Evolutionary conservation across 108 stramenopile species (phyloP).

Genomic region (Pseudonitzschia pungens): DNA sequence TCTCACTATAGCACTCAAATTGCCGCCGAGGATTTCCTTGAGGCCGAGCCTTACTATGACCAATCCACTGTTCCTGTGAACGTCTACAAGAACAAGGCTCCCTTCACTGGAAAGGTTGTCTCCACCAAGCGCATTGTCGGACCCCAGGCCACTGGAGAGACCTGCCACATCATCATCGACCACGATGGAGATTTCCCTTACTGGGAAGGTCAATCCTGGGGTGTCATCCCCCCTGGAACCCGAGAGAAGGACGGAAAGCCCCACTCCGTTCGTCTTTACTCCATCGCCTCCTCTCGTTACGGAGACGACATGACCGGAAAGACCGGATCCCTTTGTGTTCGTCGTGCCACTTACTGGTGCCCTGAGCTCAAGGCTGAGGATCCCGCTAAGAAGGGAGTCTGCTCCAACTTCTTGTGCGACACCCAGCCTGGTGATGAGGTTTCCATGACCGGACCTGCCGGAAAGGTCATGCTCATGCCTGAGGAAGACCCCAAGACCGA

Average conservation of each 20-base stretch:
- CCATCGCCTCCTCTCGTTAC: constrained; percentile 97
- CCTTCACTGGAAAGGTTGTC: constrained; percentile 94
- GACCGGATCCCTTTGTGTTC: constrained; percentile 93
- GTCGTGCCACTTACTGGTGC: constrained; percentile 94
- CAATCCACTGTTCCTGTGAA: constrained; percentile 90
- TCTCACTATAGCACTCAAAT: constrained; percentile 38
- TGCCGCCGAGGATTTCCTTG: constrained; percentile 91
- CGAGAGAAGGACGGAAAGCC: constrained; percentile 96
- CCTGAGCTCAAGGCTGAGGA: constrained; percentile 95
- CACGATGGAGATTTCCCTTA: constrained; percentile 97
- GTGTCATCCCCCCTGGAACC: constrained; percentile 93
- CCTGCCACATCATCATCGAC: constrained; percentile 98
- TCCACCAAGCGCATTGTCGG: constrained; percentile 97
- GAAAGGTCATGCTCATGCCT: constrained; percentile 98
- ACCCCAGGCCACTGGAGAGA: constrained; percentile 94
- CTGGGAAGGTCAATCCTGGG: constrained; percentile 99
- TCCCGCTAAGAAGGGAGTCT: constrained; percentile 96
- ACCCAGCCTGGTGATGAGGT: constrained; percentile 85
- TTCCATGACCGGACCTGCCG: constrained; percentile 92
- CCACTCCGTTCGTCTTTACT: constrained; percentile 95
- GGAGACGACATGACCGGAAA: constrained; percentile 98
- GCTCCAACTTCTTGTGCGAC: constrained; percentile 98
- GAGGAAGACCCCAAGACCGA: constrained; percentile 91
- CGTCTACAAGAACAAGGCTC: constrained; percentile 96
- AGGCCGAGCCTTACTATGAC: constrained; percentile 94